Base-by-base conservation (phyloP, 2,329 filamentous ascomycete species). In the Colletotrichum sp. region DNA sequence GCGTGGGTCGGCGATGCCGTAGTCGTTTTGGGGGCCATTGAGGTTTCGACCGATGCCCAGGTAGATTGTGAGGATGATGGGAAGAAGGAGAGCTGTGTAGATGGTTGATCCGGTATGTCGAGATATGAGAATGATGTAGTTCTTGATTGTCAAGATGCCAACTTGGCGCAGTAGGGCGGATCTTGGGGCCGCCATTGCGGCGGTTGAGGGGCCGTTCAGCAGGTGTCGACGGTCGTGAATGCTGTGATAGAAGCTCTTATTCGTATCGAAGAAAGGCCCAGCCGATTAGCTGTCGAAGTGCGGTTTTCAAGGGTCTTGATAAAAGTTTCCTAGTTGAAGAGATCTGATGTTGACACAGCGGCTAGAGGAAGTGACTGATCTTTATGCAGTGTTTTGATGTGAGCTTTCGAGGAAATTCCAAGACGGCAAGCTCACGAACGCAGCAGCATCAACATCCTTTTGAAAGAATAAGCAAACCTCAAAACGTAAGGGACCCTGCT, bases 21-120 rank as follows among this genome's bases (percentile, higher is more conserved):
- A 98, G 4, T 89, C 86, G 1, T 94, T 93, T 3, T 94, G 93
- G 1, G 95, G 93, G 5, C 96, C 90, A 81, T 98, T 96, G 78
- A 98, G 91, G 82, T 96, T 96, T 79, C 94, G 93, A 12, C 95
- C 93, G 83, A 94, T 96, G 66, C 88, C 90, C 72, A 94, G 88
- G 79, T 93, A 92, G 22, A 89, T 84, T 52, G 90, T 88, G 63
- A 94, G 84, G 36, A 90, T 80, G 26, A 93, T 84, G 2, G 92
- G 92, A 1, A 93, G 85, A 18, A 93, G 32, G 55, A 94, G 88
- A 5, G 91, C 90, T 79, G 91, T 90, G 77, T 91, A 84, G 62
- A 89, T 76, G 2, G 91, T 91, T 26, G 89, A 85, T 6, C 87
- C 72, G 18, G 84, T 80, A 81, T 92, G 91, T 4, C 92, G 90